Conservation (phyloP, 371 early-diverging fungal genomes). For the Basidiobolus meristosporus region DNA sequence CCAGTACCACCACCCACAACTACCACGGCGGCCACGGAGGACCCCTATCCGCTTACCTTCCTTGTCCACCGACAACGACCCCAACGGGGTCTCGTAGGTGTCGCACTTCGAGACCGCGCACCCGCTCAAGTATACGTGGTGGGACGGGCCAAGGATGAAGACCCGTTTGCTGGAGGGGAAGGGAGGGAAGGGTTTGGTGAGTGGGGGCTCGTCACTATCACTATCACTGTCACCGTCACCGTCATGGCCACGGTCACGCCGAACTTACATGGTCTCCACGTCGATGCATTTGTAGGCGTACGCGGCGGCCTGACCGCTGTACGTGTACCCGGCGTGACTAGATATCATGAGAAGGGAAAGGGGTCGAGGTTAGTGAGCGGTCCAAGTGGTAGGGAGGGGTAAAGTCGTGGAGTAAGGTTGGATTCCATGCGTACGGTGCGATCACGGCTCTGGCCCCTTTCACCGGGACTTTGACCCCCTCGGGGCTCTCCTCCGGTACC, state of each 20-base stretch:
- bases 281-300: constrained; percentile 65
- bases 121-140: constrained; percentile 60
- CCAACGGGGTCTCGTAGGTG: constrained; percentile 72
- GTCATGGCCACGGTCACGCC: background rate
- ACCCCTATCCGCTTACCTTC: no score
- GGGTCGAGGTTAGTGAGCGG: no score
- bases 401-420: no score
- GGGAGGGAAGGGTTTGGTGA: no score
- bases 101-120: constrained; percentile 58
- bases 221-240: background rate
- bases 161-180: constrained; percentile 38
- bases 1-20: background rate
- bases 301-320: constrained; percentile 78
- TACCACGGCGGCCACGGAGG: no score
- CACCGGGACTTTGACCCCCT: constrained; percentile 21
- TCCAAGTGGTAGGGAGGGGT: constrained; percentile 1
- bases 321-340: constrained; percentile 83
- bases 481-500: constrained; percentile 16
- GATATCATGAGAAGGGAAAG: no score
- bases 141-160: constrained; percentile 84
- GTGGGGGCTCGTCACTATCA: no score
- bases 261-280: constrained; percentile 24
- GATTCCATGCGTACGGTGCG: constrained; percentile 44
- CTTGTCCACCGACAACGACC: constrained; percentile 47
- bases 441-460: constrained; percentile 50